Base-by-base conservation (phyloP, 106 monocot genomes). In the Triglochin maritima region DNA sequence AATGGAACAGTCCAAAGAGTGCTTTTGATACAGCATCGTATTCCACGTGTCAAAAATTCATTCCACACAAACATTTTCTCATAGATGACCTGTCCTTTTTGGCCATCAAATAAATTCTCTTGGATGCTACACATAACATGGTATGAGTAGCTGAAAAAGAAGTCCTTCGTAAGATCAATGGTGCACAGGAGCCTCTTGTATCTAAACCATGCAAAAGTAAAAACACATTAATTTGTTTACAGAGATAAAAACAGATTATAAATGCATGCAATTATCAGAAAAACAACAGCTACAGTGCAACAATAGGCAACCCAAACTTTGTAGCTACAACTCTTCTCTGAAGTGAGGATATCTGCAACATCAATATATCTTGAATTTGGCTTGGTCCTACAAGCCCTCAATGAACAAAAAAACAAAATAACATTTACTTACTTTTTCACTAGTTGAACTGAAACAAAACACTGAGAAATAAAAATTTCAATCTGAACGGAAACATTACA, bases 11-110 rank as follows among this genome's bases (percentile, higher is more conserved):
- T 96, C 90, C 90, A 96, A 46, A 87, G 17, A 62, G 77, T 78
- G 78, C 78, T 94, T 59, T 83, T 86, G 7, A 89, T 70, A 66
- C 71, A 70, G 70, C 80, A 79, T 4, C 87, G 82, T 49, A 96
- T 79, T 52, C 81, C 83, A 57, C 71, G 81, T 47, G 90, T 90
- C 76, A 96, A 74, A 66, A 82, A 96, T 29, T 90, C 95, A 74
- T 96, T 96, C 95, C 95, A 96, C 3, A 90, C 90, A 75, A 96
- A 96, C 85, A 90, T 90, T 47, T 87, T 85, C 62, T 96, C 90
- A 69, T 90, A 90, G n/a, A 76, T 41, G 57, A 74, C 70, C 60
- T 83, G 70, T 16, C 81, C 87, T 17, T 73, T 61, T 71, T 87
- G 63, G 76, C 47, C 59, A 52, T 81, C 67, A 56, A 65, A 80